Base-by-base conservation (phyloP, 768 basidiomycete genomes). In the Kwoniella heveanensis region DNA sequence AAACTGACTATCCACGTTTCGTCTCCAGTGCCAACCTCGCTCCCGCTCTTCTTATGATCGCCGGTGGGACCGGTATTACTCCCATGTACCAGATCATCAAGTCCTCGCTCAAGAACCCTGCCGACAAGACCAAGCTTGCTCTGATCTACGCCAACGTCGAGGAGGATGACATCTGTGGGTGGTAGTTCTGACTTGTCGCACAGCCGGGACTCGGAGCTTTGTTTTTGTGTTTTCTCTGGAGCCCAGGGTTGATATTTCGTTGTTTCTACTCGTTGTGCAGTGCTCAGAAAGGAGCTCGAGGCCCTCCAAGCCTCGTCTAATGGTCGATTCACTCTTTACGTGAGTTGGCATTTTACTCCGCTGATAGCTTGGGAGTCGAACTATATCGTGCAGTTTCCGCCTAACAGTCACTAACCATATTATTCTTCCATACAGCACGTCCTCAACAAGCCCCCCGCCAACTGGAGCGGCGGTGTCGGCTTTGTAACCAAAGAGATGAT, bases 11-110 rank as follows among this genome's bases (percentile, higher is more conserved):
- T n/a, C n/a, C n/a, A n/a, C n/a, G n/a, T n/a, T n/a, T n/a, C n/a
- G n/a, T n/a, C n/a, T n/a, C n/a, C 67, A 77, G 75, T 48, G 86
- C 90, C 2, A 83, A 84, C 54, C 83, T 93, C 49, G 85, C 88
- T n/a, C 83, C 83, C 69, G 87, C 90, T 73, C 82, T 99, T 61
- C 89, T 91, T 76, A 94, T 99, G 94, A 96, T 99, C 73, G 93
- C 94, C 17, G 96, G 96, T 52, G 96, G 96, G 37, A 98, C 96
- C 1, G 96, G 96, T 60, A 95, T 99, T 80, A 95, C 96, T 0
- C 96, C 96, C 75, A 97, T 98, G 95, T 88, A 96, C 73, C 95
- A 99, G 79, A 91, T 99, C 83, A 89, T 97, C 81, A 89, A 90
- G 66, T 90, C 94, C n/a, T 86, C 88, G 13, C 85, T 97, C 78